Base-by-base conservation (phyloP, 2,329 filamentous ascomycete species). In the Epichloe glyceriae region DNA sequence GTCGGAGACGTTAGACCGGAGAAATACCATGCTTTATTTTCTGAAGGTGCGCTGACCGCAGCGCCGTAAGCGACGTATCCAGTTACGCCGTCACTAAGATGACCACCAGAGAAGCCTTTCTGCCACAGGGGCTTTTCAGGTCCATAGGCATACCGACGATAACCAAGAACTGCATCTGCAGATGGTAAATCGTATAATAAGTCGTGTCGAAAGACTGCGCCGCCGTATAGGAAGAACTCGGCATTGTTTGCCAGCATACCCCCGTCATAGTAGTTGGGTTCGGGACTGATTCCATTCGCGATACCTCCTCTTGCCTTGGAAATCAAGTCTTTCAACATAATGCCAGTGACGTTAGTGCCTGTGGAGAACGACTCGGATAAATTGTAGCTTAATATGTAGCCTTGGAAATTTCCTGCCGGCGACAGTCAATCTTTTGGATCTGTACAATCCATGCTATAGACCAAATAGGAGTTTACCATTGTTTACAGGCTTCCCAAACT, bases 11-110 rank as follows among this genome's bases (percentile, higher is more conserved):
- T 74, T 62, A 83, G 67, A 0, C 85, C 85, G 0, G 80, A 78
- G 55, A 88, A 85, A 57, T 87, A 87, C 70, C 80, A 88, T 0
- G 81, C 82, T 56, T 80, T 73, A 55, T 86, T 82, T 62, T 88
- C 84, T 0, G 82, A 86, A 0, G 83, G 83, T 0, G 78, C 80
- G 42, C 71, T 85, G 11, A 73, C 80, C 0, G 73, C 75, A 2
- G 76, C 84, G 17, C 85, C 84, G 55, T 76, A 80, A 0, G 82
- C 77, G 20, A 87, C 58, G 57, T 84, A 86, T 46, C 77, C 71
- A 19, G 76, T 85, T 5, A 84, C 61, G 6, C 59, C 63, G 3
- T 65, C 55, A 2, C 72, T 62, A 1, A 84, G 67, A 1, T 61
- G 57, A 1, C 60, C 60, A 8, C 65, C 56, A 3, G 66, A 37